phyloP scores from a whole-genome alignment of 805 yeast species.

The Kazachstania taianensis region DNA sequence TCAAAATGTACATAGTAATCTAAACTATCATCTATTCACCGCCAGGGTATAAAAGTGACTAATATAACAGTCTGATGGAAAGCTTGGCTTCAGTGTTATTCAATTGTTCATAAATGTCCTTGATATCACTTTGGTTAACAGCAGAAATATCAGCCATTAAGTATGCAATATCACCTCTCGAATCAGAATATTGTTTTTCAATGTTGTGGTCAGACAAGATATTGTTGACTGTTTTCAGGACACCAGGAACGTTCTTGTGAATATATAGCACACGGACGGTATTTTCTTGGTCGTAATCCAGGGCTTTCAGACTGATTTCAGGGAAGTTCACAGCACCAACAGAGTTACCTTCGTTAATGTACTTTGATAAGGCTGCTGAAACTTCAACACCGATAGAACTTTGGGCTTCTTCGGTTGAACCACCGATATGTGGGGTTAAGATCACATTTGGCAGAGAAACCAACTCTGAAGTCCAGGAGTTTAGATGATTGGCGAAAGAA shows the following conservation, averaged over 20 bases:
- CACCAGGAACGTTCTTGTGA: constrained; percentile 98
- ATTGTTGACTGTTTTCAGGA: constrained; percentile 91
- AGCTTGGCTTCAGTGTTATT: constrained; percentile 86
- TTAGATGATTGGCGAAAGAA: constrained; percentile 61
- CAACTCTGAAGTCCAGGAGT: constrained; percentile 76
- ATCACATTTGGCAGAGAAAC: constrained; percentile 77
- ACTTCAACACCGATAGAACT: constrained; percentile 96
- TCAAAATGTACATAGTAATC: no score
- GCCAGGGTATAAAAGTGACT: no score
- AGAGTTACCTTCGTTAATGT: constrained; percentile 92
- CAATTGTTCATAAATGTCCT: constrained; percentile 70
- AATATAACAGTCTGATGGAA: constrained; percentile 82
- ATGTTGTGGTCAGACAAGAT: constrained; percentile 89
- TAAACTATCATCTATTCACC: no score
- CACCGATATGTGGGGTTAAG: constrained; percentile 96
- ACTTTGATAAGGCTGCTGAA: constrained; percentile 71
- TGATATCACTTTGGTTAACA: constrained; percentile 74
- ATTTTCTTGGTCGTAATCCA: constrained; percentile 77
- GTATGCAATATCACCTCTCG: constrained; percentile 91
- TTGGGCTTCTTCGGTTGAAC: constrained; percentile 98
- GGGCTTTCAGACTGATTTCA: constrained; percentile 83
- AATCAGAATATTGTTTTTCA: constrained; percentile 97
- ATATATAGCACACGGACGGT: constrained; percentile 90
- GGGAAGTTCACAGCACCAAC: constrained; percentile 98
- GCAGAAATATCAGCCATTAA: constrained; percentile 94